A percentile compares a stretch with the other conserved stretches of the same genome.
These are phyloP conservation scores for Halophytophthora polymorphica DNA, from an alignment of 352 stramenopile species.

Conservation along the genomic window DNA sequence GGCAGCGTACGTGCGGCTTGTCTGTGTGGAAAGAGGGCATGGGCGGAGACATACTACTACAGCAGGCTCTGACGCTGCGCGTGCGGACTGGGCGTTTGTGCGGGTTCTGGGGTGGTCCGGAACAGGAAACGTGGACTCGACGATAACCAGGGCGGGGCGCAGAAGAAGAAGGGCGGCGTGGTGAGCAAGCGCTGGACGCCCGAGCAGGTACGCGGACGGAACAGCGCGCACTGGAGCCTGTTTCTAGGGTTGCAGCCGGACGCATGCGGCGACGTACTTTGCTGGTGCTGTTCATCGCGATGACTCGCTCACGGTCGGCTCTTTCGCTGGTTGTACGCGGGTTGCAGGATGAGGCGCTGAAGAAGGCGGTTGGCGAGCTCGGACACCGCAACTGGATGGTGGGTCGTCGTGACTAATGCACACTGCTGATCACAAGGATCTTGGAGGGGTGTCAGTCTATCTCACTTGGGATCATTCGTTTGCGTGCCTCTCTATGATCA, in stretches of 20 bases:
- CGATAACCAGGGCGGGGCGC: constrained; percentile 30
- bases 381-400: constrained; percentile 90
- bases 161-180: constrained; percentile 44
- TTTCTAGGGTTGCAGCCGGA: background rate
- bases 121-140: constrained; percentile 38
- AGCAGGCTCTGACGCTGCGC: background rate
- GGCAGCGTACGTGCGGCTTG: constrained; percentile 13
- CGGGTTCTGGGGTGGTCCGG: background rate
- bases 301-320: no score
- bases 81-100: constrained; percentile 9
- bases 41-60: no score
- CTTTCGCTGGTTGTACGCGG: constrained; percentile 3
- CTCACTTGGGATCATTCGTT: background rate
- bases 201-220: constrained; percentile 55
- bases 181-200: constrained; percentile 74
- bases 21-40: background rate
- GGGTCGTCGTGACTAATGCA: background rate
- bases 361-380: constrained; percentile 68
- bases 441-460: background rate
- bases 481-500: constrained; percentile 7
- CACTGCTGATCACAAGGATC: background rate
- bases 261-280: background rate
- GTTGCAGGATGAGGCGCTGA: constrained; percentile 72
- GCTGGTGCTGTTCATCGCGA: background rate
- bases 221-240: background rate